Evolutionary conservation across 805 yeast genomes (phyloP), one percentile per base, ranked within the genome.

Genomic region (Millerozyma miso): DNA sequence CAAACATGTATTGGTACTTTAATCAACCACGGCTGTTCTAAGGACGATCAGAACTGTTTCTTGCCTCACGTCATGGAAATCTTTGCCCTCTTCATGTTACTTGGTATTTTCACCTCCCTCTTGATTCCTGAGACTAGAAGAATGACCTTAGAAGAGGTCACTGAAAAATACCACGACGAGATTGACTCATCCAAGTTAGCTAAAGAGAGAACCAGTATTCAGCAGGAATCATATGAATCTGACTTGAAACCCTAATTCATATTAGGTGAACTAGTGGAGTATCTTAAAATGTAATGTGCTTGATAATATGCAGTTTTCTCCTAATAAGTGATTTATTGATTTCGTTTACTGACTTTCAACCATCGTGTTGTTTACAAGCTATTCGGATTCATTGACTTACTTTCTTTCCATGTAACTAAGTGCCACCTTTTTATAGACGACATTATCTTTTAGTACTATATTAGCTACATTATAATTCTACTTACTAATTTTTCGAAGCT

Each of bases 51-150:
- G 33, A 79, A 80, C 71, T 88, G 96, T 81, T 88, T 79, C 83
- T 77, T 88, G 65, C 88, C 88, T 35, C 96, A 88, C 55, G 95
- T 88, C 52, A 88, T 88, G 95, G 89, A 88, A 73, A 88, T 88
- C 62, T 88, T 85, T 63, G 96, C 96, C 16, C 74, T 88, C 42
- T 88, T 88, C 79, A 88, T 88, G 97, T 74, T 88, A 69, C 53
- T 82, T 39, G 97, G 97, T 73, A 54, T 80, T 54, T 67, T 74
- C 56, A 64, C 81, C 34, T 66, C 93, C 12, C 61, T 85, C 42
- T 74, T 86, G 56, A 70, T 88, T 52, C 96, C 96, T 56, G 97
- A 88, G 76, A 88, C 97, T 48, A 86, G 85, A 80, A 81, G 96
- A 76, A 80, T 79, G 79, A 86, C 96, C 38, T 77, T 88, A 56